Percentiles rank a stretch among this genome's conserved stretches.
Conservation (phyloP, 2,329 filamentous ascomycete genomes). For the Fusarium aywerte region DNA sequence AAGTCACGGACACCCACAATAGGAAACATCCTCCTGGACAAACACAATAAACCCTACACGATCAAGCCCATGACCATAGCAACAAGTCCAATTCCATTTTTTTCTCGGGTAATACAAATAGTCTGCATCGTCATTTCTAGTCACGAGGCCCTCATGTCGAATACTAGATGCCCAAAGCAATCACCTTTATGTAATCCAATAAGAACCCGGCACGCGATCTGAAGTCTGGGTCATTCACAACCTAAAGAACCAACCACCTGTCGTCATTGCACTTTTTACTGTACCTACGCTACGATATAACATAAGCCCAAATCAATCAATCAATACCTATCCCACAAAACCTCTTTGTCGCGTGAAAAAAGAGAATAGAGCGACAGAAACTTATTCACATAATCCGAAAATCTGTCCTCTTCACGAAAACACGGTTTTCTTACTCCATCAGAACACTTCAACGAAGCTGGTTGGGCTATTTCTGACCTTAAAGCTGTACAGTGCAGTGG, state of each 20-base stretch:
- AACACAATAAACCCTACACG: background rate
- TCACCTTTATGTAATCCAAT: conserved; percentile 35
- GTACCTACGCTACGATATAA: background rate
- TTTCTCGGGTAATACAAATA: background rate
- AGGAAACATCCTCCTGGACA: background rate
- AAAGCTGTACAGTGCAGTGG: conserved; percentile 21
- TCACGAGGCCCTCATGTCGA: conserved; percentile 19
- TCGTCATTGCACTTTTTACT: conserved; percentile 13
- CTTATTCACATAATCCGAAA: background rate
- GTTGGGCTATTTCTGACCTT: conserved; percentile 29
- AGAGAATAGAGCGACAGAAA: background rate
- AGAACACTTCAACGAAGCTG: conserved; percentile 19
- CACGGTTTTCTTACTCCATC: conserved; percentile 8
- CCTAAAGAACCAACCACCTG: conserved; percentile 28
- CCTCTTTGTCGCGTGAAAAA: background rate
- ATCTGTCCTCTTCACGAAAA: conserved; percentile 6
- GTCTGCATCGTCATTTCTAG: background rate
- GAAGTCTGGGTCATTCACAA: conserved; percentile 19
- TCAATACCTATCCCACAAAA: background rate
- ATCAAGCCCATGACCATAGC: background rate
- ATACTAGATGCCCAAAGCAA: conserved; percentile 4
- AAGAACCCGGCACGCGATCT: conserved; percentile 23
- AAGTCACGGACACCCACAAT: background rate
- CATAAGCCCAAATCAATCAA: conserved; percentile 9
- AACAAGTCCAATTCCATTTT: background rate